Evolutionary conservation across 2,329 filamentous ascomycete genomes (phyloP), one percentile per base, ranked within the genome.

Genomic region (Ploettnerulaceae sp.): DNA sequence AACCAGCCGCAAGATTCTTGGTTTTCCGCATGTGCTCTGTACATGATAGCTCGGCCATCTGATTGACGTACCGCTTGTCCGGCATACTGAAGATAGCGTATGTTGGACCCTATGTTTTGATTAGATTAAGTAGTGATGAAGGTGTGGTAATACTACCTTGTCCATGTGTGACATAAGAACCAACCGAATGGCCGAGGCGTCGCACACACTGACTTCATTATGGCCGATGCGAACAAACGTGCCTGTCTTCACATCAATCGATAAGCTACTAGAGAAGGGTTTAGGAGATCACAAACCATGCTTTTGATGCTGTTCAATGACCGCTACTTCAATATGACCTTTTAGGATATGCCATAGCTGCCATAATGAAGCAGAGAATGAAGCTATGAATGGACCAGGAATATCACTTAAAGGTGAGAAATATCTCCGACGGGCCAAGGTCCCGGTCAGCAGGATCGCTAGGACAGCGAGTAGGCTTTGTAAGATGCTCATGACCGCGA

Each of bases 181-280:
- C 34, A 62, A 56, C 15, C 59, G 61, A 15, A 70, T 59, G 5
- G 36, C 42, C 48, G 69, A 64, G 1, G 68, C 66, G 50, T 73
- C 66, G 40, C 62, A 62, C 29, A 73, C 62, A 47, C 67, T 70
- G 49, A 73, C 64, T 61, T 73, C 69, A 40, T 71, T 66, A 20
- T 65, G 60, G 5, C 62, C 60, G 24, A 72, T 70, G 12, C 71
- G 68, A 22, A 73, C 66, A 53, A 72, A 72, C 24, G 63, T 54
- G 2, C 65, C 63, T 66, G 15, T 38, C 26, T 22, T 5, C 22
- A 15, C 25, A 18, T 28, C 18, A 33, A 18, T 7, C 24, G 25
- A 2, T 14, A 20, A 9, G 26, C 17, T 8, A 29, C 37, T 12
- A 28, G 15, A 14, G 9, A 28, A n/a, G n/a, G n/a, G n/a, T n/a